phyloP scores from a whole-genome alignment of 2,329 filamentous ascomycete species.

The Akanthomyces lecanii region DNA sequence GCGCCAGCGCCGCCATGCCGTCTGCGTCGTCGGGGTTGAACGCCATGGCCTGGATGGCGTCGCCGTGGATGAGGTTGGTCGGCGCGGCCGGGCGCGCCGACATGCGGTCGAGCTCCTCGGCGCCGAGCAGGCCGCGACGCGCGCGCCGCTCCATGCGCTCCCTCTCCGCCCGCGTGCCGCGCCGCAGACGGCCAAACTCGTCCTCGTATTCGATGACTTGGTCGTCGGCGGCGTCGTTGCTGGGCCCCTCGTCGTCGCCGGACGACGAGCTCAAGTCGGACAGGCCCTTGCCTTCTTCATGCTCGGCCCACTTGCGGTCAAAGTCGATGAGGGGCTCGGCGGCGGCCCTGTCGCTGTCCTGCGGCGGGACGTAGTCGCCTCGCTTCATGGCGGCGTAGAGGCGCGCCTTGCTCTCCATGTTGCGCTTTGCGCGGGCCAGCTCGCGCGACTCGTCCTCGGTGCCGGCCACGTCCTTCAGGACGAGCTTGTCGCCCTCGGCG shows the following conservation, averaged over 20 bases:
- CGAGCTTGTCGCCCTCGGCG: constrained; percentile 50
- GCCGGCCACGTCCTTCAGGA: constrained; percentile 49
- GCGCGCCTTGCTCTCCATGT: constrained; percentile 86
- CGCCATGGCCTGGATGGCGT: constrained; percentile 76
- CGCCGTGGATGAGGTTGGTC: constrained; percentile 72
- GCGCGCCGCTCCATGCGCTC: constrained; percentile 56
- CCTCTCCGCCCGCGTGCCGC: constrained; percentile 65
- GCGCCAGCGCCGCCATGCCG: constrained; percentile 74
- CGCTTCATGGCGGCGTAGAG: constrained; percentile 87
- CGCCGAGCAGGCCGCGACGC: constrained; percentile 47
- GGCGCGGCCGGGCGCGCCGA: constrained; percentile 65
- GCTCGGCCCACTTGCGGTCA: constrained; percentile 89
- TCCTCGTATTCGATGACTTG: constrained; percentile 84
- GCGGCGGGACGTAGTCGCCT: constrained; percentile 70
- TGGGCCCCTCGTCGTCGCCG: constrained; percentile 29
- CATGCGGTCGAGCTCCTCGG: constrained; percentile 63
- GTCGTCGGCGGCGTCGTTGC: constrained; percentile 38
- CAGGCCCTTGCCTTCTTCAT: constrained; percentile 50
- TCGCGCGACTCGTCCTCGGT: constrained; percentile 62
- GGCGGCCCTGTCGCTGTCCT: constrained; percentile 47
- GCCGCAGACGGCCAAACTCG: constrained; percentile 82
- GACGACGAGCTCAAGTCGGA: constrained; percentile 31
- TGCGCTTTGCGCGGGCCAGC: constrained; percentile 67
- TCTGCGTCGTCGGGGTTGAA: constrained; percentile 71
- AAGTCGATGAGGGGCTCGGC: constrained; percentile 79